Evolutionary conservation across 208 protist species (phyloP).

Genomic region (Balamuthia mandrillaris): DNA sequence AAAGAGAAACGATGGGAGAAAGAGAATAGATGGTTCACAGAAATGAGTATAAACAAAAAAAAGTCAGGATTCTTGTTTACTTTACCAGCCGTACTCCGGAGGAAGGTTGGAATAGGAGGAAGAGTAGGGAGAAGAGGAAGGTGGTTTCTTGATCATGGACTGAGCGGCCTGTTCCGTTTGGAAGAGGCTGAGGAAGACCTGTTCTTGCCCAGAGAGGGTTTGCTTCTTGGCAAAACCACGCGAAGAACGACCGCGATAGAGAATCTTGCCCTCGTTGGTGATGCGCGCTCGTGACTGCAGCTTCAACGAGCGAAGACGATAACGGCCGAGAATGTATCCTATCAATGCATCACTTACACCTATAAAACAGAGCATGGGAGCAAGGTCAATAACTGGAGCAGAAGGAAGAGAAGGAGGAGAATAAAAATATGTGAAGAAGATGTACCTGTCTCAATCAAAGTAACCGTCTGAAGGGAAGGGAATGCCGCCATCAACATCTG

Average conservation of each 20-base stretch:
- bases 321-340: slow-evolving; percentile 7
- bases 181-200: slow-evolving; percentile 1
- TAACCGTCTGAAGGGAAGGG: neutral
- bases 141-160: slow-evolving; percentile 1
- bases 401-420: too few species aligned
- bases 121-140: too few species aligned
- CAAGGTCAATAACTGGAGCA: too few species aligned
- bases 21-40: too few species aligned
- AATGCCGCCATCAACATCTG: slow-evolving; percentile 9
- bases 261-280: neutral
- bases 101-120: too few species aligned
- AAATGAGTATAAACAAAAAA: too few species aligned
- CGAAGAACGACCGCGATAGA: neutral
- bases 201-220: neutral
- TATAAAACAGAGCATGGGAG: too few species aligned
- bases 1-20: too few species aligned
- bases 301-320: slow-evolving; percentile 8
- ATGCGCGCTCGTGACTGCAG: neutral
- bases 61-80: too few species aligned
- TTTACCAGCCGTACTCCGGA: too few species aligned
- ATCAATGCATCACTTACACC: slow-evolving; percentile 18
- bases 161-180: neutral
- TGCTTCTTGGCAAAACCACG: slow-evolving; percentile 10
- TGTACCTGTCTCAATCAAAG: slow-evolving; percentile 6
- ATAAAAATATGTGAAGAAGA: too few species aligned